Conservation (phyloP, 176 grass and related monocot species). For the Secale cereale region DNA sequence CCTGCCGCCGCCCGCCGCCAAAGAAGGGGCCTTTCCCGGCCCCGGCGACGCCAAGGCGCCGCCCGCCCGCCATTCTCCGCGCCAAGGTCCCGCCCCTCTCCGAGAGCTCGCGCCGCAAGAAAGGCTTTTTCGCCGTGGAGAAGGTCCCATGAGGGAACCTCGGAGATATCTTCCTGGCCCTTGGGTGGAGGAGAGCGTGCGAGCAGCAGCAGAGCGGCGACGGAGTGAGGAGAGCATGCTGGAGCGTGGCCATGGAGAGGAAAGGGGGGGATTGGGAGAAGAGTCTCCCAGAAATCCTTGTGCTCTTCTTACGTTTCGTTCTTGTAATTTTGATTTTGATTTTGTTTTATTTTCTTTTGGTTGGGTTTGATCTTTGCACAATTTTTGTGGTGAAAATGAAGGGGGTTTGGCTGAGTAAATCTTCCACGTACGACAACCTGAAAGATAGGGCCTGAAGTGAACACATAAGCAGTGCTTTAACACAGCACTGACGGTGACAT, state of each 20-base stretch:
- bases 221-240: background rate
- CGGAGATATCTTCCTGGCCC: constrained; percentile 3
- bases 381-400: constrained; percentile 33
- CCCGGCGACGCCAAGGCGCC: constrained; percentile 23
- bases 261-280: background rate
- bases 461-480: background rate
- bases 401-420: background rate
- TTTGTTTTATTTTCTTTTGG: background rate
- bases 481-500: background rate
- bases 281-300: background rate
- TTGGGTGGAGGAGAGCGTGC: background rate
- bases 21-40: constrained; percentile 68
- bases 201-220: constrained; percentile 34
- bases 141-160: constrained; percentile 11
- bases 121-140: constrained; percentile 1
- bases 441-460: background rate
- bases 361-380: background rate
- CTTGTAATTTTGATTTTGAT: background rate
- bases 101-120: constrained; percentile 18
- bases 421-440: background rate
- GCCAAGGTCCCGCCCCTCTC: constrained; percentile 36
- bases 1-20: constrained; percentile 56
- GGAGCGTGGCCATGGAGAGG: constrained; percentile 37
- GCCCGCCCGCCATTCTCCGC: constrained; percentile 20
- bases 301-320: background rate